Percentiles rank a stretch among this genome's conserved stretches.
Evolutionary conservation across 2,329 filamentous ascomycete genomes (phyloP).

Genomic region (Lasiodiplodia citricola): DNA sequence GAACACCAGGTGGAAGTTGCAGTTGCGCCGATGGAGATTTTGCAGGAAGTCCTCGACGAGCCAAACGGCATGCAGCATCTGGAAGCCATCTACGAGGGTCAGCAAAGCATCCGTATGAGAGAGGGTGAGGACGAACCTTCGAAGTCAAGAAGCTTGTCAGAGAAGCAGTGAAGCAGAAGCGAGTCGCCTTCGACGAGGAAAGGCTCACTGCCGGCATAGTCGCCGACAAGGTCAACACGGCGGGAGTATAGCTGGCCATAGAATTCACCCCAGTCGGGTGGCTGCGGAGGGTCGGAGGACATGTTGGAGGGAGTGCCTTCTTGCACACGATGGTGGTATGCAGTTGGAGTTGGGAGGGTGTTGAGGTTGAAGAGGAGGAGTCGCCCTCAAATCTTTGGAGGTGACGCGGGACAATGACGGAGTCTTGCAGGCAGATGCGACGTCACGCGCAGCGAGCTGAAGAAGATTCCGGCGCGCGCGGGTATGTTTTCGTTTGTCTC

Average conservation of each 20-base stretch:
- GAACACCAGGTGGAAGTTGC: constrained; percentile 74
- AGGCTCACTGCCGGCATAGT: constrained; percentile 75
- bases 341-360: too few relatives aligned
- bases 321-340: neutral
- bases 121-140: constrained; percentile 43
- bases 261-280: neutral
- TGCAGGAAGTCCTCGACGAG: constrained; percentile 70
- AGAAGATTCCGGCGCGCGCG: neutral
- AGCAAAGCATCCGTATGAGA: constrained; percentile 1
- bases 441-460: neutral
- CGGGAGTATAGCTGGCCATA: constrained; percentile 44
- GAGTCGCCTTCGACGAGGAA: constrained; percentile 78
- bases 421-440: neutral
- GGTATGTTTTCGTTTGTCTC: too few relatives aligned
- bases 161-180: constrained; percentile 68
- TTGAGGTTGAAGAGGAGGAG: too few relatives aligned
- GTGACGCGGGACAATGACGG: too few relatives aligned
- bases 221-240: constrained; percentile 65
- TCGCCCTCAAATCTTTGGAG: too few relatives aligned
- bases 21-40: constrained; percentile 66
- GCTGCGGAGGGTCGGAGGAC: neutral
- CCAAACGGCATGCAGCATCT: constrained; percentile 73
- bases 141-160: constrained; percentile 69
- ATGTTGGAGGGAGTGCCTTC: neutral
- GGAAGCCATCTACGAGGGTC: constrained; percentile 58